Evolutionary conservation across 169 alveolate species (phyloP).

Genomic region (Eimeria falciformis): DNA sequence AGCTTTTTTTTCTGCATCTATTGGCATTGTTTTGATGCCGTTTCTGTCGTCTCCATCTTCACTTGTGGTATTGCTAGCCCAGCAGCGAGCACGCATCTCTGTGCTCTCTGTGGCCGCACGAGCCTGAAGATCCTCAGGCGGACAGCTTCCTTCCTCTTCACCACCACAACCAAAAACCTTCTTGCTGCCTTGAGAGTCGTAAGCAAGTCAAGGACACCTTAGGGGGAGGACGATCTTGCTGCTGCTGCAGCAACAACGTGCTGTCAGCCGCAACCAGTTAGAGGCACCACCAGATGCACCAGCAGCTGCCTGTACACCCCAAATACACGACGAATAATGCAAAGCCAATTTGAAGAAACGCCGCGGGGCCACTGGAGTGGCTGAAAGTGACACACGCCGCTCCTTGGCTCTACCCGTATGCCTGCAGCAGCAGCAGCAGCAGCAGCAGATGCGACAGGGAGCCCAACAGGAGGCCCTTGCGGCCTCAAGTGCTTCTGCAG

Average conservation of each 20-base stretch:
- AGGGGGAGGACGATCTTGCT: no score
- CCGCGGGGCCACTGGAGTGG: conserved; percentile 17
- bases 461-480: conserved; percentile 48
- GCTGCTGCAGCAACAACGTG: conserved; percentile 9
- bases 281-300: background rate
- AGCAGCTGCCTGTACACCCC: background rate
- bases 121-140: no score
- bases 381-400: background rate
- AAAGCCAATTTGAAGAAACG: background rate
- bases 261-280: background rate
- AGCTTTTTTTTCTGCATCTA: no score
- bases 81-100: no score
- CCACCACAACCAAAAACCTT: no score
- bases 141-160: no score
- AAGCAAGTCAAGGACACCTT: no score
- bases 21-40: no score
- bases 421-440: conserved; percentile 36
- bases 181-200: no score
- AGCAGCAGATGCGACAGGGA: conserved; percentile 10
- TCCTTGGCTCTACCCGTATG: background rate
- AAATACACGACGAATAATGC: background rate
- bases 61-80: no score
- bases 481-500: conserved; percentile 15
- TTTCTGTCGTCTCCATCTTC: no score
- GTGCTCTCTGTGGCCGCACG: no score